phyloP scores from a whole-genome alignment of 2,329 filamentous ascomycete genomes.

The Verruconis gallopava region DNA sequence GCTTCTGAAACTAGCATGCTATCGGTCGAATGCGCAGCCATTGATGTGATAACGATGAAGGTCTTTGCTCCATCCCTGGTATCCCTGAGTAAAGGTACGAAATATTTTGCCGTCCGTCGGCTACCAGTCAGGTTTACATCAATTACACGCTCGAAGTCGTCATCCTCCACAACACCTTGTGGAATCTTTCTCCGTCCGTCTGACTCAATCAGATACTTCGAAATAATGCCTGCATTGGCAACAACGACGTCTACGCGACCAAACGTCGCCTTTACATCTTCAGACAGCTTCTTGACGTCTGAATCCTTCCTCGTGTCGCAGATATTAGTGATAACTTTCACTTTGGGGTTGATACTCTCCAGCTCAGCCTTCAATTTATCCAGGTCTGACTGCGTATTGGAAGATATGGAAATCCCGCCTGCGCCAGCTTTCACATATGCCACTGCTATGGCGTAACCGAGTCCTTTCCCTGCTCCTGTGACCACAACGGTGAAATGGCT shows the following conservation, averaged over 20 bases:
- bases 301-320: conserved; percentile 10
- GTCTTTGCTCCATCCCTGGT: conserved; percentile 10
- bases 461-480: conserved; percentile 22
- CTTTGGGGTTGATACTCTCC: conserved; percentile 5
- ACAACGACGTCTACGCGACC: conserved; percentile 10
- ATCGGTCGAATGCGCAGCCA: neutral
- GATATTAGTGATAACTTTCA: conserved; percentile 8
- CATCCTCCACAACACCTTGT: conserved; percentile 9
- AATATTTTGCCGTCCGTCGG: conserved; percentile 9
- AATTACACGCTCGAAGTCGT: conserved; percentile 11
- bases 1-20: neutral
- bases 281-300: conserved; percentile 8
- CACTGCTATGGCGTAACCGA: conserved; percentile 19
- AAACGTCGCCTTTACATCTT: conserved; percentile 8
- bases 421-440: conserved; percentile 21
- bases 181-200: neutral
- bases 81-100: conserved; percentile 10
- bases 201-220: conserved; percentile 9
- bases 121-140: conserved; percentile 10
- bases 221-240: conserved; percentile 11
- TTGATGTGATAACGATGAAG: conserved; percentile 10
- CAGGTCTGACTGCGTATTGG: conserved; percentile 12
- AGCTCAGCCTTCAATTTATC: conserved; percentile 8
- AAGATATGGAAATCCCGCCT: conserved; percentile 17
- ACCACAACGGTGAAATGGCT: conserved; percentile 18